Evolutionary conservation across 257 asterid genomes (phyloP).

Genomic region (Datura wrightii): DNA sequence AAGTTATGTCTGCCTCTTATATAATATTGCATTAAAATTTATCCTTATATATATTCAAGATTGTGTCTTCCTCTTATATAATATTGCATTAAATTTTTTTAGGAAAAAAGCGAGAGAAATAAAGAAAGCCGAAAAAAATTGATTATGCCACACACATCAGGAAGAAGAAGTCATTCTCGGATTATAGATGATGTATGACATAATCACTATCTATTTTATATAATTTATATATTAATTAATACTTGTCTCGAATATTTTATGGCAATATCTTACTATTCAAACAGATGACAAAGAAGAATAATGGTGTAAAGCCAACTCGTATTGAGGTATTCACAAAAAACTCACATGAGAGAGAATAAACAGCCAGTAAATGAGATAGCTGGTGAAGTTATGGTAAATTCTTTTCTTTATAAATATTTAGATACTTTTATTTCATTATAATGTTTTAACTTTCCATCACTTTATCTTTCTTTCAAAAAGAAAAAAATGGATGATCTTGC

Average conservation of each 20-base stretch:
- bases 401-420: neutral
- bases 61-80: too few relatives aligned
- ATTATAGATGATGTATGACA: too few relatives aligned
- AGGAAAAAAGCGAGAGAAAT: too few relatives aligned
- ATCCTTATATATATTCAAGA: too few relatives aligned
- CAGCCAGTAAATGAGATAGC: neutral
- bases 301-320: too few relatives aligned
- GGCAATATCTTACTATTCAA: too few relatives aligned
- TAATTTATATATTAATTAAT: too few relatives aligned
- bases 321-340: neutral
- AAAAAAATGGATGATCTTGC: too few relatives aligned
- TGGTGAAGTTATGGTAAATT: neutral
- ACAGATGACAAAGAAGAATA: neutral
- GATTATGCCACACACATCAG: neutral
- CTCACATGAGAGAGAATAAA: neutral
- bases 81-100: too few relatives aligned
- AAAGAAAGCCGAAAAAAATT: neutral
- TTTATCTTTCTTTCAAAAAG: neutral
- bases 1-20: too few relatives aligned
- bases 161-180: neutral
- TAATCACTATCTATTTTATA: neutral
- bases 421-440: neutral
- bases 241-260: too few relatives aligned
- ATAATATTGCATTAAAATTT: too few relatives aligned
- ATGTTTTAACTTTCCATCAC: neutral